Evolutionary conservation across 2,329 filamentous ascomycete genomes (phyloP).

Genomic region (Pseudogymnoascus destructans): DNA sequence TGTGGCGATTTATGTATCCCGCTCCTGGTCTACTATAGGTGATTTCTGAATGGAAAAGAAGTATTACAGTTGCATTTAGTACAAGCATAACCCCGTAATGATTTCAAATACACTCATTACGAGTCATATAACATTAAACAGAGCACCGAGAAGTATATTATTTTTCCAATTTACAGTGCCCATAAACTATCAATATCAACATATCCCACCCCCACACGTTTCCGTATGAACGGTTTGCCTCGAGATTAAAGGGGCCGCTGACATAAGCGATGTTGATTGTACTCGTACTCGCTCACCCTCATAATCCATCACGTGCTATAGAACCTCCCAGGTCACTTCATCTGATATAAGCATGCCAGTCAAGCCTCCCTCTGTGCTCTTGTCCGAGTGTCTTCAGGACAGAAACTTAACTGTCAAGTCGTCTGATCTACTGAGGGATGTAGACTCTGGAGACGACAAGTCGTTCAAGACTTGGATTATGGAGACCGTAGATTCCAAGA

Average conservation of each 20-base stretch:
- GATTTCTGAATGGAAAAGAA: neutral
- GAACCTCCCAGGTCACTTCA: neutral
- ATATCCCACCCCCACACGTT: neutral
- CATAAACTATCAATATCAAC: neutral
- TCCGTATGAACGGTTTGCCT: neutral
- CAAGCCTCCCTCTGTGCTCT: neutral
- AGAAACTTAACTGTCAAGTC: constrained; percentile 23
- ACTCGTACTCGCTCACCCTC: neutral
- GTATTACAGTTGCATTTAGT: neutral
- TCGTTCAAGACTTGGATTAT: constrained; percentile 33
- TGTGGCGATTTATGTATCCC: constrained; percentile 7
- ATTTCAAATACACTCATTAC: neutral
- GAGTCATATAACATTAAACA: neutral
- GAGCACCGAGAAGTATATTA: neutral
- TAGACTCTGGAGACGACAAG: neutral
- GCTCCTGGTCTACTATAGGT: constrained; percentile 1
- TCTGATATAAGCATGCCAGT: constrained; percentile 6
- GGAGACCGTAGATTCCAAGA: constrained; percentile 36
- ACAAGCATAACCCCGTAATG: neutral
- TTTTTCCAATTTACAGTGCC: neutral
- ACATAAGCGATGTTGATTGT: constrained; percentile 1
- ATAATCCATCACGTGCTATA: neutral
- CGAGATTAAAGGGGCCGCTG: neutral
- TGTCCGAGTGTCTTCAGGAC: constrained; percentile 18
- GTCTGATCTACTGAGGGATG: neutral